A percentile compares a stretch with the other conserved stretches of the same genome.
phyloP scores from a whole-genome alignment of 2,329 filamentous ascomycete species.

The Penicillium crustosum region DNA sequence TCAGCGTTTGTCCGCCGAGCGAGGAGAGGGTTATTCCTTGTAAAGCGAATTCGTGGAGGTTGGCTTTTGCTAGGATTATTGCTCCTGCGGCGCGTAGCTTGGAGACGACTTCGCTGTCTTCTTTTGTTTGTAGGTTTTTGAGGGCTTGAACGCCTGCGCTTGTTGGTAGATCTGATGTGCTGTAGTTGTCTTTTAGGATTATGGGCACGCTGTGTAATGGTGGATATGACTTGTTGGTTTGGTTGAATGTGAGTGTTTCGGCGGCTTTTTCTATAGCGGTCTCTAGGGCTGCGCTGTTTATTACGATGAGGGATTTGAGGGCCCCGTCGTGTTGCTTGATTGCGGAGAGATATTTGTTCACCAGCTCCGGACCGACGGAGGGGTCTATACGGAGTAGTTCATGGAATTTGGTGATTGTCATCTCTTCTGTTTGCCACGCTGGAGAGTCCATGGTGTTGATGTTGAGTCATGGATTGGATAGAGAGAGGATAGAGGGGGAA shows the following conservation, averaged over 20 bases:
- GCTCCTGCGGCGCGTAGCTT: constrained; percentile 54
- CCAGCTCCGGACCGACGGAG: constrained; percentile 56
- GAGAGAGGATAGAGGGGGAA: neutral
- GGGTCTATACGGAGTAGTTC: constrained; percentile 54
- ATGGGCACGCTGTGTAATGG: constrained; percentile 61
- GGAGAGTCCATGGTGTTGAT: constrained; percentile 32
- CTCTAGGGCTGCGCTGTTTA: constrained; percentile 50
- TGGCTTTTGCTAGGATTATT: constrained; percentile 60
- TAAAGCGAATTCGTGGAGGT: constrained; percentile 63
- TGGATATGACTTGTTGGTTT: constrained; percentile 6
- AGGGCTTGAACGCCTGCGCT: constrained; percentile 57
- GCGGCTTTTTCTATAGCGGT: constrained; percentile 54
- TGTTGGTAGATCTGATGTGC: constrained; percentile 56
- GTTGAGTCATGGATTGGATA: neutral
- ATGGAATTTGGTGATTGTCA: constrained; percentile 59
- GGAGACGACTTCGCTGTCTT: constrained; percentile 53
- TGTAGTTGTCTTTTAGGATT: constrained; percentile 65
- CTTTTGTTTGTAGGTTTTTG: constrained; percentile 41
- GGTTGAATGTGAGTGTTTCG: constrained; percentile 11
- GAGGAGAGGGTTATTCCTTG: constrained; percentile 65
- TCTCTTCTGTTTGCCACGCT: constrained; percentile 52
- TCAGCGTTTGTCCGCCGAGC: constrained; percentile 63
- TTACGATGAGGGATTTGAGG: constrained; percentile 58
- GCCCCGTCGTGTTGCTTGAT: constrained; percentile 58
- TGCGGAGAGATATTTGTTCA: constrained; percentile 57